These are phyloP conservation scores for Nemania serpens DNA, from an alignment of 2,329 filamentous ascomycete species.

Conservation along the genomic window DNA sequence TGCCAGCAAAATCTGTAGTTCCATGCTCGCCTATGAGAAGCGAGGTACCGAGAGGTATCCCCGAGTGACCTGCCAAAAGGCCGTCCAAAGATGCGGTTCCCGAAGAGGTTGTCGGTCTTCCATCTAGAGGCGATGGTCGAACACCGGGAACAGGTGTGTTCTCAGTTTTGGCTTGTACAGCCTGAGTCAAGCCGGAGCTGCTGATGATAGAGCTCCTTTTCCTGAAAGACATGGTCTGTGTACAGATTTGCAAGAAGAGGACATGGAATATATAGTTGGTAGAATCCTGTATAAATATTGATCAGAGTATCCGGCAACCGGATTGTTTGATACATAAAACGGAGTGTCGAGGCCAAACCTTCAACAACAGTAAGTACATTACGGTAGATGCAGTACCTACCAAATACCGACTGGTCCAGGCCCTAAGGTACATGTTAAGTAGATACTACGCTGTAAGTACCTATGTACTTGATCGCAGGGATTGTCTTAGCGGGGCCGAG, in stretches of 20 bases:
- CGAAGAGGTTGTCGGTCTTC: constrained; percentile 86
- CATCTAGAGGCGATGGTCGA: constrained; percentile 86
- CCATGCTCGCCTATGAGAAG: constrained; percentile 85
- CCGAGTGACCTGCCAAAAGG: constrained; percentile 83
- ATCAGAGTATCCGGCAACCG: too few relatives aligned
- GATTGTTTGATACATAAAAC: too few relatives aligned
- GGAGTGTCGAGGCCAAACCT: too few relatives aligned
- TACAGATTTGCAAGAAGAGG: background rate
- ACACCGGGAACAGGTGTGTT: constrained; percentile 55
- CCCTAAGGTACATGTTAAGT: too few relatives aligned
- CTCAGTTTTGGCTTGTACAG: constrained; percentile 43
- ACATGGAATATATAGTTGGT: background rate
- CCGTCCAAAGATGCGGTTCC: constrained; percentile 85
- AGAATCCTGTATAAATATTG: too few relatives aligned
- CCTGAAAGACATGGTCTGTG: constrained; percentile 59
- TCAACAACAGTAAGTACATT: too few relatives aligned
- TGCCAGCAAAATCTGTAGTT: constrained; percentile 90
- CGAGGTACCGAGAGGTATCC: constrained; percentile 79
- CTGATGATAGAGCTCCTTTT: constrained; percentile 61
- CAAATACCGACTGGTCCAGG: too few relatives aligned
- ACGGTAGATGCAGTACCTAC: too few relatives aligned
- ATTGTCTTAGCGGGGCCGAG: constrained; percentile 29
- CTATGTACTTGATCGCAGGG: constrained; percentile 15
- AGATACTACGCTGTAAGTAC: background rate
- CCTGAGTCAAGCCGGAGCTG: constrained; percentile 40